Evolutionary conservation across 352 stramenopile genomes (phyloP).

Genomic region (Phytopythium boreale): DNA sequence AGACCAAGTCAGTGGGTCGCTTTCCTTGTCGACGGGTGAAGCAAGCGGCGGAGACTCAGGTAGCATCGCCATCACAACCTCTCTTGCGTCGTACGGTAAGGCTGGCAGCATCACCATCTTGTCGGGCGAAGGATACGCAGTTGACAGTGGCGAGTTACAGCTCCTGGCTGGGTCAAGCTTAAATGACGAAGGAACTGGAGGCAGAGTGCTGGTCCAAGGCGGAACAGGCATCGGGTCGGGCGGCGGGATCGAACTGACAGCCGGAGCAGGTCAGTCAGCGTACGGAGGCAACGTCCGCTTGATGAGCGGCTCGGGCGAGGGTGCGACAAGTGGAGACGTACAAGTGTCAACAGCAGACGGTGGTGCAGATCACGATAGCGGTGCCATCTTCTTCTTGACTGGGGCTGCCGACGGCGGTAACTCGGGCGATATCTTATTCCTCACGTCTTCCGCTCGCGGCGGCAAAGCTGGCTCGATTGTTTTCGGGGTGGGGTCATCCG

Average conservation of each 20-base stretch:
- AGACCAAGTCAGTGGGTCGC: conserved; percentile 21
- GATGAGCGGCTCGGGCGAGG: conserved; percentile 22
- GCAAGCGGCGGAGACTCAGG: conserved; percentile 19
- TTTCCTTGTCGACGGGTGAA: conserved; percentile 21
- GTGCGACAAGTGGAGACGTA: conserved; percentile 27
- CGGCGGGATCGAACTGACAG: conserved; percentile 26
- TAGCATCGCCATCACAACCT: conserved; percentile 22
- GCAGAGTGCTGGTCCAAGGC: conserved; percentile 22
- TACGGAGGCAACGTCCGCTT: conserved; percentile 24
- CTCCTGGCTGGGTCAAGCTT: conserved; percentile 22
- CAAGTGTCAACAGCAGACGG: conserved; percentile 25
- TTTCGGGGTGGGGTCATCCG: conserved; percentile 18
- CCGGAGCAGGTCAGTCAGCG: conserved; percentile 16
- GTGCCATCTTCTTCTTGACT: conserved; percentile 24
- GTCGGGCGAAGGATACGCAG: conserved; percentile 15
- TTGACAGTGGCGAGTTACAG: conserved; percentile 22
- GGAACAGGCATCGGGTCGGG: conserved; percentile 23
- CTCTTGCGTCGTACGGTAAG: conserved; percentile 12
- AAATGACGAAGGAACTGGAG: conserved; percentile 26
- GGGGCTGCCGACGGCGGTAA: conserved; percentile 24
- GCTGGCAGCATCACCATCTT: conserved; percentile 22
- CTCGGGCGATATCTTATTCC: conserved; percentile 30
- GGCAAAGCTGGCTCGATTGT: conserved; percentile 23
- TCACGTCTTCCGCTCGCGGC: conserved; percentile 15
- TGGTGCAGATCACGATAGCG: conserved; percentile 18